Evolutionary conservation across 2,329 filamentous ascomycete genomes (phyloP).

Genomic region (Neonectria punicea): DNA sequence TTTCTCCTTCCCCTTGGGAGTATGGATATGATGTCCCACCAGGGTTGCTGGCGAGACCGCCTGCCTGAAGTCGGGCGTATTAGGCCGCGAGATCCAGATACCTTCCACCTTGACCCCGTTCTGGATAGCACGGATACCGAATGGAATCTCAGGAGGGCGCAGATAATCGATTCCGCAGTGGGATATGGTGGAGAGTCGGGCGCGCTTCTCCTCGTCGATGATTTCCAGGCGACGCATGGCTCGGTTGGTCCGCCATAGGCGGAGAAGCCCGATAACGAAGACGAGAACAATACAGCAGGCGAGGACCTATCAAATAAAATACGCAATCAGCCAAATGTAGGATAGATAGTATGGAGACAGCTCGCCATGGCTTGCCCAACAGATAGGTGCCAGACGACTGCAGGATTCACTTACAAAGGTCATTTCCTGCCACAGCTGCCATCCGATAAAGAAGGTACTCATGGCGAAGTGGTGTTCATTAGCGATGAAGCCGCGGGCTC

Average conservation of each 20-base stretch:
- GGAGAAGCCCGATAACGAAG: constrained; percentile 73
- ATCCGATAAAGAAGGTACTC: constrained; percentile 70
- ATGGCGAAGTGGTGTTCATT: constrained; percentile 36
- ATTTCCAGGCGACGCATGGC: constrained; percentile 66
- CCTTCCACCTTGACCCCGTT: constrained; percentile 86
- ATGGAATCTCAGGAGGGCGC: constrained; percentile 73
- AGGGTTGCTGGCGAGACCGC: constrained; percentile 40
- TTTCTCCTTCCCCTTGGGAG: constrained; percentile 37
- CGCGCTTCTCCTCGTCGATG: constrained; percentile 73
- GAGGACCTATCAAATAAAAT: constrained; percentile 67
- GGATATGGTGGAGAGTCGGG: constrained; percentile 62
- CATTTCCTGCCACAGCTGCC: constrained; percentile 90
- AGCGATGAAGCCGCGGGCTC: constrained; percentile 3
- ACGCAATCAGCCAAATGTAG: constrained; percentile 1
- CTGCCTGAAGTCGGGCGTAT: constrained; percentile 49
- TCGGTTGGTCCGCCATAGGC: constrained; percentile 72
- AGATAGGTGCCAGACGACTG: background rate
- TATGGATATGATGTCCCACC: constrained; percentile 24
- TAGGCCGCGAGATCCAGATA: constrained; percentile 76
- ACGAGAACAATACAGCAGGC: constrained; percentile 76
- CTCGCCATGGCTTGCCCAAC: constrained; percentile 8
- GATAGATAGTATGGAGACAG: background rate
- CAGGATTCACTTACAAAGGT: constrained; percentile 75
- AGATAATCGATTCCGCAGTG: constrained; percentile 60
- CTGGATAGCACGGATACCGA: constrained; percentile 87